These are phyloP conservation scores for Penicillium thymicola DNA, from an alignment of 2,329 filamentous ascomycete genomes.

Conservation along the genomic window DNA sequence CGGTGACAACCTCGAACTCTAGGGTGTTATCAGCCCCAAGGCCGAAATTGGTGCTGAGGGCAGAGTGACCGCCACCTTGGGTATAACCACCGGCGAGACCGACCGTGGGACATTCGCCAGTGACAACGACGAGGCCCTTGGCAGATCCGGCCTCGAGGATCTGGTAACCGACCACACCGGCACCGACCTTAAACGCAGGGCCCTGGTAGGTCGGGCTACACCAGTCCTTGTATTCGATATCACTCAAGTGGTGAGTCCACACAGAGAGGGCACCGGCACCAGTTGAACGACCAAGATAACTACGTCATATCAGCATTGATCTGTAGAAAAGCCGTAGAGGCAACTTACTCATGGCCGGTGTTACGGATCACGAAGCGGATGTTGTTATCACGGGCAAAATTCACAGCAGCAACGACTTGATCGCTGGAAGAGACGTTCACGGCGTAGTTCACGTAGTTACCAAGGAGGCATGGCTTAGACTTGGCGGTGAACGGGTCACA, in stretches of 20 bases:
- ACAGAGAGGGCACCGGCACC: constrained; percentile 51
- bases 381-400: constrained; percentile 50
- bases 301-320: neutral
- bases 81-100: constrained; percentile 59
- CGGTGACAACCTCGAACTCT: constrained; percentile 55
- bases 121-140: constrained; percentile 51
- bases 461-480: constrained; percentile 24
- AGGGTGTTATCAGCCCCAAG: constrained; percentile 60
- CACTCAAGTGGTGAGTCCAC: constrained; percentile 34
- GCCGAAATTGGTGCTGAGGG: constrained; percentile 54
- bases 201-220: constrained; percentile 47
- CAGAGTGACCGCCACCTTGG: constrained; percentile 59
- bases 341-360: constrained; percentile 41
- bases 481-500: constrained; percentile 31
- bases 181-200: constrained; percentile 51
- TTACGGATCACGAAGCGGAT: constrained; percentile 50
- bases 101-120: constrained; percentile 55
- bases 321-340: too few relatives aligned
- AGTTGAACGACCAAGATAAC: constrained; percentile 54
- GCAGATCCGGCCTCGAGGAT: constrained; percentile 48
- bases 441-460: constrained; percentile 34
- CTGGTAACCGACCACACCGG: constrained; percentile 53
- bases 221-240: constrained; percentile 34
- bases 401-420: constrained; percentile 30
- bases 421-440: constrained; percentile 33